phyloP scores from a whole-genome alignment of 2,329 filamentous ascomycete genomes.

The Plectosphaerella cucumerina region DNA sequence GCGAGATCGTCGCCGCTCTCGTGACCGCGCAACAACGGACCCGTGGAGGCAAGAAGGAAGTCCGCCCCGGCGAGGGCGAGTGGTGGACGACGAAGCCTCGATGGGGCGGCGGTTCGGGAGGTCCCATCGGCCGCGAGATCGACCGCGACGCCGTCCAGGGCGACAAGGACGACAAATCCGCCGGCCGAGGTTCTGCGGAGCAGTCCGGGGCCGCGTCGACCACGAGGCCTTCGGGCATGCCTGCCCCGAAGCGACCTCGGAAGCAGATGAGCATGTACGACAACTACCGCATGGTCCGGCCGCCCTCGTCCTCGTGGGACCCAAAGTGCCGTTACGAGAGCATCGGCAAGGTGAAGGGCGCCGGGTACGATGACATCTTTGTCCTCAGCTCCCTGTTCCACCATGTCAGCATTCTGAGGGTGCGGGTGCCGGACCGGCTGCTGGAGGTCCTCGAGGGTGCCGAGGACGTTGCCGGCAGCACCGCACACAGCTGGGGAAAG shows the following conservation, averaged over 20 bases:
- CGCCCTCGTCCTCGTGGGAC: slow-evolving; percentile 56
- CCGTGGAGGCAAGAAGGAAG: slow-evolving; percentile 52
- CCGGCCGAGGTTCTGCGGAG: background rate
- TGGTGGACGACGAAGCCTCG: slow-evolving; percentile 60
- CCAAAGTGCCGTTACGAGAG: slow-evolving; percentile 53
- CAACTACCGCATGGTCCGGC: slow-evolving; percentile 58
- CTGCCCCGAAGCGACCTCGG: slow-evolving; percentile 42
- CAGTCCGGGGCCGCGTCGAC: slow-evolving; percentile 5
- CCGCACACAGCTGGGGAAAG: slow-evolving; percentile 44
- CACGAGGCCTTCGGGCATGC: slow-evolving; percentile 16
- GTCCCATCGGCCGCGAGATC: slow-evolving; percentile 58
- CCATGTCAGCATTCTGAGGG: slow-evolving; percentile 53
- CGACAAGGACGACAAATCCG: slow-evolving; percentile 35
- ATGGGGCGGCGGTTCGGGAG: slow-evolving; percentile 61
- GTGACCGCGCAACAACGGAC: slow-evolving; percentile 61
- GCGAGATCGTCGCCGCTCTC: slow-evolving; percentile 57
- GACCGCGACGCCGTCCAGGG: slow-evolving; percentile 42
- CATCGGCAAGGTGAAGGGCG: slow-evolving; percentile 46
- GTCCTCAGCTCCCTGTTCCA: slow-evolving; percentile 59
- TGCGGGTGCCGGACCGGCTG: slow-evolving; percentile 52
- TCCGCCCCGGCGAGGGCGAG: slow-evolving; percentile 50
- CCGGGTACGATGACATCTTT: slow-evolving; percentile 56
- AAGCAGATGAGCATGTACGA: slow-evolving; percentile 58
- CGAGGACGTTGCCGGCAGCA: slow-evolving; percentile 24
- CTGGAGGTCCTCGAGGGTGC: slow-evolving; percentile 49